Evolutionary conservation across 1,284 basidiomycete species (phyloP).

Genomic region (Phlebopus sp.): DNA sequence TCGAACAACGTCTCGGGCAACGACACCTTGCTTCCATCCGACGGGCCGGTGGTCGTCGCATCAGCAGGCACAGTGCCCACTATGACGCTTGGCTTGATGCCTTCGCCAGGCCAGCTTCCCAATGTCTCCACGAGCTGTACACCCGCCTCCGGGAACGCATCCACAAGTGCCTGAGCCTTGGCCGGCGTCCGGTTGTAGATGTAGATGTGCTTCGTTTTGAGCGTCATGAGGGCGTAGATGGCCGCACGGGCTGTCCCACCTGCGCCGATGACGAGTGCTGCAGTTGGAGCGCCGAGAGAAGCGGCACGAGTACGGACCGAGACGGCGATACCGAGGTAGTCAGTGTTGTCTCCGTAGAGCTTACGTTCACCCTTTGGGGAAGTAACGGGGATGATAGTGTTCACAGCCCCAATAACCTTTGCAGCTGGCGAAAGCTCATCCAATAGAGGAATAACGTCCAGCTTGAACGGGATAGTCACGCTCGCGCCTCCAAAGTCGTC

Average conservation of each 20-base stretch:
- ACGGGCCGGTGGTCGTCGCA: conserved; percentile 49
- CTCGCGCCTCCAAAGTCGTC: conserved; percentile 91
- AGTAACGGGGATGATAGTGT: conserved; percentile 73
- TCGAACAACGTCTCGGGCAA: conserved; percentile 58
- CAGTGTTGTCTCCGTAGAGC: conserved; percentile 89
- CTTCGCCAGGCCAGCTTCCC: conserved; percentile 46
- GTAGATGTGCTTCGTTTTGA: conserved; percentile 72
- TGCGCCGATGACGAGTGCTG: conserved; percentile 84
- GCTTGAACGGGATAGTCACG: conserved; percentile 93
- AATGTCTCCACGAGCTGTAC: conserved; percentile 56
- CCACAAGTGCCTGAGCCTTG: conserved; percentile 70
- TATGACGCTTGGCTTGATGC: conserved; percentile 64
- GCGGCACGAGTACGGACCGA: conserved; percentile 44
- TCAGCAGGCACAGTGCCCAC: conserved; percentile 84
- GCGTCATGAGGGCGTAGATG: conserved; percentile 77
- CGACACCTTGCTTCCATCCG: conserved; percentile 42
- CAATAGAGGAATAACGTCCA: conserved; percentile 80
- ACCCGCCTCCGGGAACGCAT: conserved; percentile 62
- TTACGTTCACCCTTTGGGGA: conserved; percentile 30
- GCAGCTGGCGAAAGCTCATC: conserved; percentile 79
- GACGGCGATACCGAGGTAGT: conserved; percentile 83
- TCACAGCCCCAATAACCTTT: conserved; percentile 85
- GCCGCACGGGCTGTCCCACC: conserved; percentile 93
- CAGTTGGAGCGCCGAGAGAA: conserved; percentile 36
- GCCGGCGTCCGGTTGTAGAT: conserved; percentile 79